Conservation (phyloP, 2,329 filamentous ascomycete species). For the Macrophomina tecta region DNA sequence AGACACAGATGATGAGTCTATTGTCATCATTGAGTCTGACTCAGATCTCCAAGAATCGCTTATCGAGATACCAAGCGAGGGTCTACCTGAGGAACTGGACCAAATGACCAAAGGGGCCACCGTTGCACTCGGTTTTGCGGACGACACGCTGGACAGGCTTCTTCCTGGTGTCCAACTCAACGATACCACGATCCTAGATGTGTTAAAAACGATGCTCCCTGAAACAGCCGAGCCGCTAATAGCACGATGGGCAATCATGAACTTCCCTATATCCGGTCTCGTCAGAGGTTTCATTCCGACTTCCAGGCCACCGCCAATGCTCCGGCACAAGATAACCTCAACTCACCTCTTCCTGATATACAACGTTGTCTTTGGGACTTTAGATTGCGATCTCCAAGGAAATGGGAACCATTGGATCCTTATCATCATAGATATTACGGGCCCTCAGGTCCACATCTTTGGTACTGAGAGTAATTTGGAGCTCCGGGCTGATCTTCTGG, state of each 20-base stretch:
- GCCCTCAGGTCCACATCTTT: neutral
- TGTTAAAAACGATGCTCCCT: neutral
- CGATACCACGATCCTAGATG: neutral
- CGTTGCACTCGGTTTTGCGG: neutral
- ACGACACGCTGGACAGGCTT: neutral
- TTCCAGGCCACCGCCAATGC: neutral
- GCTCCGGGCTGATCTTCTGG: neutral
- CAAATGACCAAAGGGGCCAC: neutral
- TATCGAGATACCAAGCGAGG: neutral
- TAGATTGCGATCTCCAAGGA: neutral
- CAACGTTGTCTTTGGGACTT: neutral
- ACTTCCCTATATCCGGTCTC: neutral
- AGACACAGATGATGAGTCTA: too few relatives aligned
- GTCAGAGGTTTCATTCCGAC: neutral
- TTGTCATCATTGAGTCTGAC: too few relatives aligned
- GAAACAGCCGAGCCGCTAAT: conserved; percentile 1
- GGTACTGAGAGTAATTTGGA: neutral
- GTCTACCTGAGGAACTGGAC: neutral
- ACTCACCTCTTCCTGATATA: neutral
- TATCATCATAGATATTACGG: neutral
- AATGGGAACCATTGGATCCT: neutral
- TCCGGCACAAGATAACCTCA: neutral
- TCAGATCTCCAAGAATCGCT: neutral
- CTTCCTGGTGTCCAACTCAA: neutral
- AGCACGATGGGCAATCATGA: neutral